Base-by-base conservation (phyloP, 176 grass and related monocot species). In the Hsuehochloa calcarea region DNA sequence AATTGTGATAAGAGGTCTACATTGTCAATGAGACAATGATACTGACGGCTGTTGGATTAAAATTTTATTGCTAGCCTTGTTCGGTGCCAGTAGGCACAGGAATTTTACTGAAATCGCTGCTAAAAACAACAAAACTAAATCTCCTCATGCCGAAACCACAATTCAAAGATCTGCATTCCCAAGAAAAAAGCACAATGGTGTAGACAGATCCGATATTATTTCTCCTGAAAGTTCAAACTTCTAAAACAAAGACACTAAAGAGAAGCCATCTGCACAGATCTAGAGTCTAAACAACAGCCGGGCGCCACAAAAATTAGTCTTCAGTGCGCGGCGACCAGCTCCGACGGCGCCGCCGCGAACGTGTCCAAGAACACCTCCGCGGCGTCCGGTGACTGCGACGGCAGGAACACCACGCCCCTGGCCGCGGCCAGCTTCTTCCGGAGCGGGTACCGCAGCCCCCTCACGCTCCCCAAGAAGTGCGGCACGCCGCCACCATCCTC, bases 361-460 rank as follows among this genome's bases (percentile, higher is more conserved):
- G 39, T 68, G 2, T 67, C 68, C 13, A 86, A 2, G 51, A 82
- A 62, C 26, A 78, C 75, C 45, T 82, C 89, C 0, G 54, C 63
- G 38, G 45, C 70, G 20, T 88, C 93, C 47, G 78, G 54, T 7
- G 86, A 59, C 39, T 81, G 40, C 5, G 75, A 78, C 4, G 93
- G 90, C 19, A 82, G 89, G 55, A 96, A 94, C 23, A 86, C 84
- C 8, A 92, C 82, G 58, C 60, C 73, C 16, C 82, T 74, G 11
- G 86, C 82, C 3, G 96, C 91, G 8, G 87, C 80, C 23, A 99
- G 91, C 86, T 89, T 99, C 93, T 96, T 99, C 40, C 93, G 91
- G 29, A 89, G 82, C 17, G 90, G 89, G 59, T 88, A 94, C 43
- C 91, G 84, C 19, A 60, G 61, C 60, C 52, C 70, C 45, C 93